Evolutionary conservation across 345 rosid genomes (phyloP).

Genomic region (Jatropha curcas): DNA sequence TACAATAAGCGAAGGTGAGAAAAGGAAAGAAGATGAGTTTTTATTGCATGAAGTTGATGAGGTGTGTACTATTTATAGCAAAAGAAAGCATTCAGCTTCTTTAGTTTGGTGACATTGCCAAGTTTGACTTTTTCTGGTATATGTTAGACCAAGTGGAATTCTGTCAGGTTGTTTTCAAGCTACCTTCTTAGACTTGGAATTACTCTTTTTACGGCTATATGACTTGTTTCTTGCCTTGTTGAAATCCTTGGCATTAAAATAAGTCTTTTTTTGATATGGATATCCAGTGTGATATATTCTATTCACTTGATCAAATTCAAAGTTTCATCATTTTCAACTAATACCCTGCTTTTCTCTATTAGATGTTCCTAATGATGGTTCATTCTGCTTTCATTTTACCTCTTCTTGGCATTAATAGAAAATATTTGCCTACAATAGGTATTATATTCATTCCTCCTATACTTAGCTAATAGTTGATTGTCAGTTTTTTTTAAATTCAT

Average conservation of each 20-base stretch:
- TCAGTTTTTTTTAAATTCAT: too few relatives aligned
- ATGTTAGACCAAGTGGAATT: slow-evolving; percentile 12
- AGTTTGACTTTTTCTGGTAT: slow-evolving; percentile 32
- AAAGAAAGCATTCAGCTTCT: slow-evolving; percentile 4
- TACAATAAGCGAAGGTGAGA: slow-evolving; percentile 1
- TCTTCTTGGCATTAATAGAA: too few relatives aligned
- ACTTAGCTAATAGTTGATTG: too few relatives aligned
- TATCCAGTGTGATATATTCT: slow-evolving; percentile 15
- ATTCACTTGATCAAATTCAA: slow-evolving; percentile 6
- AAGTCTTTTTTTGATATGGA: neutral
- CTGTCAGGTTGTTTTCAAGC: slow-evolving; percentile 19
- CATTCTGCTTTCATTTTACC: neutral
- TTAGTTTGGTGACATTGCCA: slow-evolving; percentile 24
- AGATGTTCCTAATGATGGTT: neutral
- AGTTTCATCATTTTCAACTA: neutral
- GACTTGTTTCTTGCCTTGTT: slow-evolving; percentile 12
- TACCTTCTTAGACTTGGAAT: slow-evolving; percentile 22
- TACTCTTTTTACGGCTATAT: slow-evolving; percentile 8
- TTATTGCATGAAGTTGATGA: slow-evolving; percentile 27
- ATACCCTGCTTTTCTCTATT: neutral
- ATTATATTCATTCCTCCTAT: too few relatives aligned
- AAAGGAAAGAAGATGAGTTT: slow-evolving; percentile 22
- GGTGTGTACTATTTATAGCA: slow-evolving; percentile 46
- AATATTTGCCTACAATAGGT: too few relatives aligned
- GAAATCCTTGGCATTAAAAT: slow-evolving; percentile 2